Evolutionary conservation across 805 yeast genomes (phyloP).

Genomic region (Isabelozyma pseudorhagii): DNA sequence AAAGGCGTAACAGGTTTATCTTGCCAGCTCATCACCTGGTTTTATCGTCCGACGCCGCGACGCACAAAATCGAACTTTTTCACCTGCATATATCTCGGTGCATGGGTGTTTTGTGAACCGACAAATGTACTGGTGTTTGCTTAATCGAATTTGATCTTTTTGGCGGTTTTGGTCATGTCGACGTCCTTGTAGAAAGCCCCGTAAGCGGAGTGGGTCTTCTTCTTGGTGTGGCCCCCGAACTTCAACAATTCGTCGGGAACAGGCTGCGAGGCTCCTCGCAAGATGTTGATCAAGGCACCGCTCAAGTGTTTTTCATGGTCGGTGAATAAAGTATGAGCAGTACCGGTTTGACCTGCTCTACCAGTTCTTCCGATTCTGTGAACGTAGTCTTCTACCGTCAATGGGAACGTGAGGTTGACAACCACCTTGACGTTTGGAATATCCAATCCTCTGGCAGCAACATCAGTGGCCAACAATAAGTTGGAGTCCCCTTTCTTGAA

Average conservation of each 20-base stretch:
- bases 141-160: constrained; percentile 81
- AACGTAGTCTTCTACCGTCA: constrained; percentile 94
- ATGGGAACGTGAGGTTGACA: constrained; percentile 91
- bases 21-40: not conserved
- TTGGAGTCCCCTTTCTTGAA: constrained; percentile 79
- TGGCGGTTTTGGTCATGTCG: constrained; percentile 78
- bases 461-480: constrained; percentile 92
- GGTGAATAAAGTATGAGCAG: constrained; percentile 92
- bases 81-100: not conserved
- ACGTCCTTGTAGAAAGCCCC: constrained; percentile 97
- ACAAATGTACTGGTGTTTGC: not conserved
- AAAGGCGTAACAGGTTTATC: not conserved
- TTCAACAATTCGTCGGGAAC: constrained; percentile 94
- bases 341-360: constrained; percentile 93
- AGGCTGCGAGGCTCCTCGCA: constrained; percentile 90
- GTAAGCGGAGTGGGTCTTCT: constrained; percentile 96
- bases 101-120: too few species aligned
- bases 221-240: constrained; percentile 97
- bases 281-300: constrained; percentile 88
- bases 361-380: constrained; percentile 98
- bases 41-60: not conserved
- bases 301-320: constrained; percentile 95
- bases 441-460: constrained; percentile 96
- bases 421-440: constrained; percentile 96
- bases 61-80: not conserved